These are phyloP conservation scores for Astragalus glycyphyllos DNA, from an alignment of 306 rosid genomes.

Conservation along the genomic window DNA sequence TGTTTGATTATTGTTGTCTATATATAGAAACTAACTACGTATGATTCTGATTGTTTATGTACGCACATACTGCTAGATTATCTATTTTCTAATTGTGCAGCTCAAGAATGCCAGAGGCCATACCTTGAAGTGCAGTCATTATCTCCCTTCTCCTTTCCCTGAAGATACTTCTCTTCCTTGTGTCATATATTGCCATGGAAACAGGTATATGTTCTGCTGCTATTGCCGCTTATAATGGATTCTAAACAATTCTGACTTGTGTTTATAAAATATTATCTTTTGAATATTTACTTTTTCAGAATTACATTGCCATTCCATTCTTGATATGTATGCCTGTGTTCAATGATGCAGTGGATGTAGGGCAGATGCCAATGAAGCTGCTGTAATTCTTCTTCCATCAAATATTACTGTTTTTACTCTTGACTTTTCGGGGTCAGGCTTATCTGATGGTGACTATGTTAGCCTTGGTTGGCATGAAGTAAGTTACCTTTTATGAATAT, in stretches of 20 bases:
- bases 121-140: conserved; percentile 87
- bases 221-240: conserved; percentile 17
- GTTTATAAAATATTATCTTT: conserved; percentile 20
- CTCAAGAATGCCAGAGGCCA: conserved; percentile 84
- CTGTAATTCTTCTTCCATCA: conserved; percentile 96
- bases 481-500: conserved; percentile 44
- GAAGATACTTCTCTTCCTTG: conserved; percentile 91
- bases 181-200: conserved; percentile 97
- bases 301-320: conserved; percentile 14
- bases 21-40: conserved; percentile 31
- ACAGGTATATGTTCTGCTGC: conserved; percentile 60
- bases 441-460: conserved; percentile 94
- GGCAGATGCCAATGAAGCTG: conserved; percentile 99
- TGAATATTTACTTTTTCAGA: background rate
- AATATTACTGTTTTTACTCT: conserved; percentile 93
- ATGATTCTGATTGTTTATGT: conserved; percentile 36
- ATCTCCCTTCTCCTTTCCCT: conserved; percentile 83
- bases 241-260: conserved; percentile 24
- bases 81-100: conserved; percentile 56
- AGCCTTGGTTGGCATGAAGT: conserved; percentile 99
- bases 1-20: conserved; percentile 42
- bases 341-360: conserved; percentile 93
- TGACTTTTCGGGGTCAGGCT: conserved; percentile 98
- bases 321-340: conserved; percentile 34
- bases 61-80: conserved; percentile 37